Base-by-base conservation (phyloP, 805 yeast genomes). In the Saturnispora quitensis region DNA sequence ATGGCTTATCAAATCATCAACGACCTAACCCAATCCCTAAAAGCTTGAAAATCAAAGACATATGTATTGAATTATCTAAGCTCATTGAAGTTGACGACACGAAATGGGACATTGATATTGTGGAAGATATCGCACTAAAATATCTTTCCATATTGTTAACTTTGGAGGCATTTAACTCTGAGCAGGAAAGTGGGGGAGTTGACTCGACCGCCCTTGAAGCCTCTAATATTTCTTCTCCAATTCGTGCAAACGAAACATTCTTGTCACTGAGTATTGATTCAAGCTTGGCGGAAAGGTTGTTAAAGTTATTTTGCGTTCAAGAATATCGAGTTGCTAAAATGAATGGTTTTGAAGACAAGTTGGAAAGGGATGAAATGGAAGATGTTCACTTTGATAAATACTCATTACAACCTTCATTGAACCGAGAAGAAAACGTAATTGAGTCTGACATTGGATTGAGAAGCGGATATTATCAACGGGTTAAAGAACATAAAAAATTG, bases 311-410 rank as follows among this genome's bases (percentile, higher is more conserved):
- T 55, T 67, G 81, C 53, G 60, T 70, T 22, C 71, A 74, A 53
- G 89, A 82, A 57, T 68, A 74, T 6, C 67, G 68, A 22, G 57
- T 71, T 12, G 80, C 81, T 0, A 66, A 62, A 43, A 36, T 63
- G 1, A 45, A 66, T n/a, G 59, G 63, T 0, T 25, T 50, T 7
- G 48, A 54, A 0, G 59, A 70, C 2, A 68, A 72, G 12, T 61
- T 81, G 49, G 83, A 78, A 43, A 70, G 84, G 57, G 69, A 67
- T 22, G 81, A 73, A 34, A 69, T 72, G 20, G 86, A 82, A 59
- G 81, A 61, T 38, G 69, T 66, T 12, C 60, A 60, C 43, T 65
- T 61, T 33, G 56, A 53, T 12, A 53, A 47, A 9, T 62, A 58
- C 36, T 38, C 24, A 18, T 6, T 12, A 18, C 15, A 18, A 18